A percentile compares a stretch with the other conserved stretches of the same genome.
Evolutionary conservation across 768 basidiomycete genomes (phyloP).

Genomic region (Amanita phalloides): DNA sequence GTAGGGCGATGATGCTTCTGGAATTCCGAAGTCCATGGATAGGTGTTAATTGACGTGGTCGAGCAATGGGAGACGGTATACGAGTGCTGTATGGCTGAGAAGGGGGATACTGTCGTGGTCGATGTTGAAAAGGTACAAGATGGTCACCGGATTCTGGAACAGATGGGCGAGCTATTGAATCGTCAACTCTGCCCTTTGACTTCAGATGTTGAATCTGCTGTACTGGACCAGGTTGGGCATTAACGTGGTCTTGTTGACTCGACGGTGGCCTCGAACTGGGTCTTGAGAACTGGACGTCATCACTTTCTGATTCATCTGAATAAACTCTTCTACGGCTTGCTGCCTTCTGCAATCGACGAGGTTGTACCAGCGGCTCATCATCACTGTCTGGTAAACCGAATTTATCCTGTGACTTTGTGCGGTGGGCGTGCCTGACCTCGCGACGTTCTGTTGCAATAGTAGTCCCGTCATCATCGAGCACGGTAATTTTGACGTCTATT

Average conservation of each 20-base stretch:
- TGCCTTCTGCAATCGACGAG: constrained; percentile 8
- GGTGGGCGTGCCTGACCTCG: constrained; percentile 9
- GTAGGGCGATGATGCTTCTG: constrained; percentile 30
- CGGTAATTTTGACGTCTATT: constrained; percentile 56
- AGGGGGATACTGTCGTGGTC: neutral
- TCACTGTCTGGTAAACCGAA: constrained; percentile 13
- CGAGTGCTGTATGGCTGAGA: constrained; percentile 1
- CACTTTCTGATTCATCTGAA: constrained; percentile 39
- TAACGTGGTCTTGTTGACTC: neutral
- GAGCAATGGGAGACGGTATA: constrained; percentile 22
- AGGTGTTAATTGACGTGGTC: constrained; percentile 58
- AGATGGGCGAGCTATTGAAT: neutral
- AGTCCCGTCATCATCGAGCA: constrained; percentile 50
- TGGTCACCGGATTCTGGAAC: neutral
- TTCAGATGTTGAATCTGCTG: neutral
- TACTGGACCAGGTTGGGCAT: neutral
- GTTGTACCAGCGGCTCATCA: constrained; percentile 12
- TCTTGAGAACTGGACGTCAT: constrained; percentile 12
- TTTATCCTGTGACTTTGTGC: neutral
- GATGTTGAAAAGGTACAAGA: neutral
- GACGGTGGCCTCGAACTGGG: constrained; percentile 4
- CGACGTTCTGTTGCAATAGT: constrained; percentile 49
- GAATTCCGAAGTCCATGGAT: constrained; percentile 32
- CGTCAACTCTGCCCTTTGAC: neutral
- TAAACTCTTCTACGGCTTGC: constrained; percentile 20